phyloP scores from a whole-genome alignment of 768 basidiomycete genomes.

The Amylocystis lapponica region DNA sequence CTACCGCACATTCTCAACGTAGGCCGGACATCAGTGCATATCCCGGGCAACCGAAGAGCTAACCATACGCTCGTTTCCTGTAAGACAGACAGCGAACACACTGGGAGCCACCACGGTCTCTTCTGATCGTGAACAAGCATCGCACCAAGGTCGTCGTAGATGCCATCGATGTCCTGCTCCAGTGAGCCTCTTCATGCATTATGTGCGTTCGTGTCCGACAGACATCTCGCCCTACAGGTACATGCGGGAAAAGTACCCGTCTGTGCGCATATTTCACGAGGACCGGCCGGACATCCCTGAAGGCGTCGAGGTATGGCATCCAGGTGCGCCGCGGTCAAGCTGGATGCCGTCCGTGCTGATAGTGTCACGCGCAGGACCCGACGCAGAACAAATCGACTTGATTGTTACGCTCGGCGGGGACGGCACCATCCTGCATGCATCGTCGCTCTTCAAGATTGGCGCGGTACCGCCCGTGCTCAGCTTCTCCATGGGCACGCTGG shows the following conservation, averaged over 20 bases:
- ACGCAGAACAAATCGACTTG: conserved; percentile 67
- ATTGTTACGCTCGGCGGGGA: conserved; percentile 92
- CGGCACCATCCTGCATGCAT: conserved; percentile 91
- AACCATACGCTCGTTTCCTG: not conserved
- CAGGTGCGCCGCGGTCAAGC: conserved; percentile 34
- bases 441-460: conserved; percentile 84
- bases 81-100: conserved; percentile 1
- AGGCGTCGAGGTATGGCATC: conserved; percentile 48
- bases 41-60: no score
- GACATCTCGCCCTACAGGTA: conserved; percentile 17
- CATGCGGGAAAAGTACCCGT: conserved; percentile 24
- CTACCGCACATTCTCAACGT: no score
- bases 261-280: conserved; percentile 27
- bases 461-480: conserved; percentile 89
- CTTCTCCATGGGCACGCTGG: conserved; percentile 90
- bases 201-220: not conserved
- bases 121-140: conserved; percentile 77
- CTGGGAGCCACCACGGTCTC: conserved; percentile 44
- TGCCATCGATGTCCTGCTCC: conserved; percentile 69
- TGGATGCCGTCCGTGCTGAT: not conserved
- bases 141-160: conserved; percentile 72
- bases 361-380: conserved; percentile 29
- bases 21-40: no score
- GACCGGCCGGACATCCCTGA: conserved; percentile 44
- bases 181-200: conserved; percentile 35